Conservation (phyloP, 345 rosid genomes). For the Lepidium sativum region DNA sequence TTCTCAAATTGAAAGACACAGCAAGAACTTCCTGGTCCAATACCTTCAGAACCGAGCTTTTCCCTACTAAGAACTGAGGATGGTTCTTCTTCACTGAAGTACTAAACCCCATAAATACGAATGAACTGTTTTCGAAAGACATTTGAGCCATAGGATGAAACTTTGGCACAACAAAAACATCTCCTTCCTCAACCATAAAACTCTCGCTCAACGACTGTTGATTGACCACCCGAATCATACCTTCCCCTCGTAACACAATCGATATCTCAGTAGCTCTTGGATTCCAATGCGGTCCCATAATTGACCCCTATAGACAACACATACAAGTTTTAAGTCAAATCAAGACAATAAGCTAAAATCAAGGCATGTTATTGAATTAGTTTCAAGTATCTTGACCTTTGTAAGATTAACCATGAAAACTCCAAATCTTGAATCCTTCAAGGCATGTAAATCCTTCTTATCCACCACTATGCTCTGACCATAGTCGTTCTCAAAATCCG, state of each 20-base stretch:
- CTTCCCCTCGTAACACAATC: conserved; percentile 57
- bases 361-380: not conserved
- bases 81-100: conserved; percentile 39
- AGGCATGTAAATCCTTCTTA: conserved; percentile 19
- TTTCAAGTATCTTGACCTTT: conserved; percentile 8
- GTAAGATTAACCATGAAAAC: conserved; percentile 68
- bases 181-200: conserved; percentile 62
- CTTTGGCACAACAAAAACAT: conserved; percentile 56
- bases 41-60: conserved; percentile 42
- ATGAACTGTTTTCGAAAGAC: conserved; percentile 63
- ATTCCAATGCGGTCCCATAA: conserved; percentile 98
- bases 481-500: conserved; percentile 52
- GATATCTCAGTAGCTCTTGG: conserved; percentile 67
- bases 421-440: conserved; percentile 40
- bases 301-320: conserved; percentile 50
- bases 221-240: conserved; percentile 58
- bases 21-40: conserved; percentile 41
- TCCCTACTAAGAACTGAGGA: conserved; percentile 66
- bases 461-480: conserved; percentile 57
- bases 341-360: not conserved
- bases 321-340: not conserved
- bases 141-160: conserved; percentile 88
- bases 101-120: conserved; percentile 90
- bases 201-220: conserved; percentile 36
- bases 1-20: conserved; percentile 45